Percentiles rank a stretch among this genome's conserved stretches.
phyloP scores from a whole-genome alignment of 305 asterid genomes.

The Fraxinus albicans region DNA sequence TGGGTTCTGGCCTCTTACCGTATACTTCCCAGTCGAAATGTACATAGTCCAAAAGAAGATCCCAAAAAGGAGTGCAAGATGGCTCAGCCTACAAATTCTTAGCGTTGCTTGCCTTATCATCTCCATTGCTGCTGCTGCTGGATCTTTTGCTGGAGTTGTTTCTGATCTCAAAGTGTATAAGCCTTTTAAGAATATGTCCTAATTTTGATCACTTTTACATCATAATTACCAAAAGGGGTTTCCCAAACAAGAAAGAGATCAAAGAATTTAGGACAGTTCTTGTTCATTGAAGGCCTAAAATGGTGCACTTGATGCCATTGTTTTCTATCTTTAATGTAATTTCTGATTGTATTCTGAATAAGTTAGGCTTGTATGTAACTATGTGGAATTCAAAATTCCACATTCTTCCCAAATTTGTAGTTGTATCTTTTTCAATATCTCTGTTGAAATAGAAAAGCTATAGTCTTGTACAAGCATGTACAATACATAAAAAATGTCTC shows the following conservation, averaged over 20 bases:
- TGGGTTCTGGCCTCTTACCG: slow-evolving; percentile 74
- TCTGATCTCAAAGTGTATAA: slow-evolving; percentile 63
- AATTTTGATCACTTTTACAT: slow-evolving; percentile 2
- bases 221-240: background rate
- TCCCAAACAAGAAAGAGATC: background rate
- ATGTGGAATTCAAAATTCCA: slow-evolving; percentile 16
- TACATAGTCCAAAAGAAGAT: slow-evolving; percentile 20
- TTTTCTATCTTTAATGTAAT: background rate
- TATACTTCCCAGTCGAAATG: slow-evolving; percentile 9
- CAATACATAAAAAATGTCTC: background rate
- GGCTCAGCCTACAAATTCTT: slow-evolving; percentile 58
- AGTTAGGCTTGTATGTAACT: background rate
- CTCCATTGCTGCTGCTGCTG: slow-evolving; percentile 66
- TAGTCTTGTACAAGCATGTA: background rate
- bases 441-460: background rate
- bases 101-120: slow-evolving; percentile 61
- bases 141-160: slow-evolving; percentile 75
- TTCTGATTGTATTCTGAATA: background rate
- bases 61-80: slow-evolving; percentile 54
- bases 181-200: slow-evolving; percentile 55
- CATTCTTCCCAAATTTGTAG: slow-evolving; percentile 13
- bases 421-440: background rate
- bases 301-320: background rate
- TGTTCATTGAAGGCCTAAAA: slow-evolving; percentile 7
- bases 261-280: slow-evolving; percentile 5